A percentile compares a stretch with the other conserved stretches of the same genome.
Evolutionary conservation across 2,329 filamentous ascomycete species (phyloP).

Genomic region (Fonsecaea pedrosoi): DNA sequence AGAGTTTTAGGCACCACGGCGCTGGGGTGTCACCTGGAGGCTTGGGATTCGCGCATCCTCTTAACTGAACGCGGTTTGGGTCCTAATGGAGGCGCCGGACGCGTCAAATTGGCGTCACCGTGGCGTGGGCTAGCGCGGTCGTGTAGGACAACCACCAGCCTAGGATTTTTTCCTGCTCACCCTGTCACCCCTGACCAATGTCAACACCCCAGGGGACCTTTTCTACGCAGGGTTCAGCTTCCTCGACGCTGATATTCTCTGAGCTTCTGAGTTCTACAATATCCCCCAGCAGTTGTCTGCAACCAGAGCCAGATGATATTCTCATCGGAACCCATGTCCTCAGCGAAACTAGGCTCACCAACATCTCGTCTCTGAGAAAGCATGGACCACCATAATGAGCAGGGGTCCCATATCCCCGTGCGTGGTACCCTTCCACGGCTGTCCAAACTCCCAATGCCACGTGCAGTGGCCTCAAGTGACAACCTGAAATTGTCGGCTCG

Average conservation of each 20-base stretch:
- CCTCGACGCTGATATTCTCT: neutral
- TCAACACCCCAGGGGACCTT: slow-evolving; percentile 14
- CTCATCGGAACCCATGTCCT: neutral
- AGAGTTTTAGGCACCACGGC: slow-evolving; percentile 1
- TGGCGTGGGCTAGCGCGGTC: slow-evolving; percentile 16
- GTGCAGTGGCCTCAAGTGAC: slow-evolving; percentile 36
- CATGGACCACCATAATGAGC: slow-evolving; percentile 35
- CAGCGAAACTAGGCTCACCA: neutral
- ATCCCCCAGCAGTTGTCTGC: slow-evolving; percentile 17
- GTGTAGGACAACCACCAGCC: slow-evolving; percentile 18
- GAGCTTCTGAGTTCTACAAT: slow-evolving; percentile 1
- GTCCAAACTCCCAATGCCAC: slow-evolving; percentile 39
- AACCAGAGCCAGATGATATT: slow-evolving; percentile 1
- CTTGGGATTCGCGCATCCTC: neutral
- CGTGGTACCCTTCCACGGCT: slow-evolving; percentile 36
- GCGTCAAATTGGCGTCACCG: slow-evolving; percentile 14
- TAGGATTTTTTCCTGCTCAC: neutral
- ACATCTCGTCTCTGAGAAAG: slow-evolving; percentile 10
- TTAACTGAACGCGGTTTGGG: neutral
- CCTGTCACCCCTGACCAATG: slow-evolving; percentile 5
- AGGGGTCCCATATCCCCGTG: slow-evolving; percentile 26
- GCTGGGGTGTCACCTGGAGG: slow-evolving; percentile 5
- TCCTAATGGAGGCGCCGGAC: slow-evolving; percentile 3
- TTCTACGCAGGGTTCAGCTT: slow-evolving; percentile 8
- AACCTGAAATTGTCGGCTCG: slow-evolving; percentile 31